Evolutionary conservation across 2,329 filamentous ascomycete genomes (phyloP), one percentile per base, ranked within the genome.

Genomic region (Verticillium dahliae): DNA sequence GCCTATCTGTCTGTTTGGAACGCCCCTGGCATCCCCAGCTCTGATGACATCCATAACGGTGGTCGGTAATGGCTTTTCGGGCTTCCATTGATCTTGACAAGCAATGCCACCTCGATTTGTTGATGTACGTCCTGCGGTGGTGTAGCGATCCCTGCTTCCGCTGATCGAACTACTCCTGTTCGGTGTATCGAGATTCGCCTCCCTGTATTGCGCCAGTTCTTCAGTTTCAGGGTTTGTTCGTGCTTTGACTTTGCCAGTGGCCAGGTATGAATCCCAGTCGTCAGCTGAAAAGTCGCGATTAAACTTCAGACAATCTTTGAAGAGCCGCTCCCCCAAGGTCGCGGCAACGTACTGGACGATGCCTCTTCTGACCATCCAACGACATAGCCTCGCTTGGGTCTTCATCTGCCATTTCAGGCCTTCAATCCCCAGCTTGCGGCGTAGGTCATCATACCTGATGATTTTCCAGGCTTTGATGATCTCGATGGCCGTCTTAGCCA

Each of bases 271-370:
- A 6, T 78, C 74, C 84, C 85, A 87, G 65, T 87, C 85, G 27
- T 81, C 80, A 1, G 79, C 67, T 13, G 79, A 83, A 37, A 85
- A 78, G 6, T 86, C 83, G 55, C 84, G 76, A 56, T 81, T 73
- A 61, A 81, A 87, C 65, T 84, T 84, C 63, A 88, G 77, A 66
- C 85, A 88, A 66, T 87, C 84, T 65, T 85, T 86, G 73, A 83
- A 86, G 6, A 87, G 74, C 60, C 79, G 79, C 38, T 79, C 77
- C 15, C 78, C 75, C 11, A 85, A 80, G 41, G 79, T 80, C 4
- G 84, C 84, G 3, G 83, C 83, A 3, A 85, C 81, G 65, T 85
- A 86, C 56, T 80, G 79, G 22, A 86, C 76, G 34, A 82, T 78
- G 6, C 84, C 85, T 56, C 81, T 75, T 31, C 79, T 77, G 27